phyloP scores from a whole-genome alignment of 495 filamentous ascomycete genomes.

The Podospora tetraspora region DNA sequence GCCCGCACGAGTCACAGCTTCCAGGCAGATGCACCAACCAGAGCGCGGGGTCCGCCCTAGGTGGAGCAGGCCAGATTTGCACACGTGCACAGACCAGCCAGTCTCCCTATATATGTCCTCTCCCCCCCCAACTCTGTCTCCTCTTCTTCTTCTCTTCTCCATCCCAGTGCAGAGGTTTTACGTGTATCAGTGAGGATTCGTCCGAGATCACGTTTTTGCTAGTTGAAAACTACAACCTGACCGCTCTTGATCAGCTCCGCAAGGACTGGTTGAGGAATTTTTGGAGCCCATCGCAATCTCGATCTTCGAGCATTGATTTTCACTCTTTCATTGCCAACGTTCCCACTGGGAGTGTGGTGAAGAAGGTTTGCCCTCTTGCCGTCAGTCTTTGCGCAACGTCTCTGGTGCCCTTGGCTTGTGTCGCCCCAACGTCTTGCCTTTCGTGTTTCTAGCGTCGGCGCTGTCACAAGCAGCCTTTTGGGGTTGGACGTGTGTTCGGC shows the following conservation, averaged over 20 bases:
- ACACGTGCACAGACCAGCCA: constrained; percentile 21
- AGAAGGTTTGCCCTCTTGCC: constrained; percentile 13
- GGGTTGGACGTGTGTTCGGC: not conserved
- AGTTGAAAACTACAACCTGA: constrained; percentile 55
- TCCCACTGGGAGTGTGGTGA: constrained; percentile 21
- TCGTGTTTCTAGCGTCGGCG: not conserved
- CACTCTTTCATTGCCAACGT: constrained; percentile 24
- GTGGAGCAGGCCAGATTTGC: constrained; percentile 13
- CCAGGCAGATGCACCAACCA: not conserved
- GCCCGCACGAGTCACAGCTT: not conserved
- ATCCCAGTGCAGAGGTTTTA: constrained; percentile 45
- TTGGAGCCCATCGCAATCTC: constrained; percentile 17
- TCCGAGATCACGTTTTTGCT: constrained; percentile 54
- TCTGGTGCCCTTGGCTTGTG: not conserved
- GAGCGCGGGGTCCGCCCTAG: not conserved
- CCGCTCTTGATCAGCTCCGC: constrained; percentile 32
- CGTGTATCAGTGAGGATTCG: constrained; percentile 51
- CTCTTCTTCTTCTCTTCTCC: constrained; percentile 20
- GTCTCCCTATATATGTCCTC: constrained; percentile 10
- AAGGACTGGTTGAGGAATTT: constrained; percentile 26
- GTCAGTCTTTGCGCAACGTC: too few species aligned
- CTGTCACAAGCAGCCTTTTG: not conserved
- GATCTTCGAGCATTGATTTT: constrained; percentile 19
- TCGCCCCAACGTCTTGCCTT: not conserved
- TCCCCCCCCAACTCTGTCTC: constrained; percentile 1